Evolutionary conservation across 768 basidiomycete genomes (phyloP), one percentile per base, ranked within the genome.

Genomic region (Pleurotus giganteus): DNA sequence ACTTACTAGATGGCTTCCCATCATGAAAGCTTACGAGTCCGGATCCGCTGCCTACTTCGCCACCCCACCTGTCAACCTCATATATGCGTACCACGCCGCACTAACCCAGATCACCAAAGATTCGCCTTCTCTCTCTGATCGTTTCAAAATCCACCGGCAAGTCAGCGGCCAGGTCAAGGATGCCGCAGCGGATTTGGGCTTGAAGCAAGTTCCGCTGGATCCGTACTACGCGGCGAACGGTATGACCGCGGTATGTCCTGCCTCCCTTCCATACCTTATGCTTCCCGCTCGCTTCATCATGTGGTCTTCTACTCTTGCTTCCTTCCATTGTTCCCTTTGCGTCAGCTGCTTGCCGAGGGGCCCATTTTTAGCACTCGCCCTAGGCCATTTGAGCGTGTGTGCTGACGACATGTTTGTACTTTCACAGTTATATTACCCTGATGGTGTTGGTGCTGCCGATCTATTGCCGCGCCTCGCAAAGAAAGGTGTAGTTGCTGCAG

Each of bases 21-120:
- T 97, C 66, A 98, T 98, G 95, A 82, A 86, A 63, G 85, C 88
- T 2, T 99, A 98, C 68, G 94, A 98, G 73, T 71, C 73, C 55
- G 91, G 91, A 56, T 72, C 72, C 9, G 78, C 92, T 0, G 86
- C 87, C 17, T 98, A 98, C 77, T 98, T 98, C 69, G 96, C 95
- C 6, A 98, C 94, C 0, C 91, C 94, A 2, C 94, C 94, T 6
- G 91, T 95, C 56, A 96, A 97, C 73, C 83, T 99, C 61, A 84
- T 98, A 64, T 91, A 93, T 69, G 91, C 97, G 2, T 91, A 91
- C 69, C 85, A 88, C 64, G 80, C 84, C n/a, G 88, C 94, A 7
- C 81, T 99, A 49, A 69, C 70, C 23, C 76, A 81, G 57, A 92
- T 99, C 70, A 86, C 83, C 4, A 75, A 76, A 63, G 73, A 72